These are phyloP conservation scores for Fomitopsis serialis DNA, from an alignment of 768 basidiomycete genomes.

Conservation along the genomic window DNA sequence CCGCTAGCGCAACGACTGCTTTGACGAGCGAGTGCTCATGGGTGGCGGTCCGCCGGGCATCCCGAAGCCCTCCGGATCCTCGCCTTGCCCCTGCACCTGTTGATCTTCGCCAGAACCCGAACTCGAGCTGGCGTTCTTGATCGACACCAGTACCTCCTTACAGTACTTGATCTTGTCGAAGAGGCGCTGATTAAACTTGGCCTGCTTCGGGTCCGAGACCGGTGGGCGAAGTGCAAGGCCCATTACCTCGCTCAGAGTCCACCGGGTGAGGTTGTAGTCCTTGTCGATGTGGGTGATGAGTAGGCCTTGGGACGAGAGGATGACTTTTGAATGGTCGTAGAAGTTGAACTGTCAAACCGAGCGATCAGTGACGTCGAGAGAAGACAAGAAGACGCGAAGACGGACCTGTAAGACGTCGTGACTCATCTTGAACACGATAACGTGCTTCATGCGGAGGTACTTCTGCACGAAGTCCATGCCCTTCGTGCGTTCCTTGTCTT, in stretches of 20 bases:
- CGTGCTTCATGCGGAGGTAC: slow-evolving; percentile 94
- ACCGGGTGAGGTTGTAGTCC: slow-evolving; percentile 71
- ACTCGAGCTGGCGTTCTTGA: slow-evolving; percentile 51
- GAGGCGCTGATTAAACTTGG: slow-evolving; percentile 58
- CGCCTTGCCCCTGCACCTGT: slow-evolving; percentile 12
- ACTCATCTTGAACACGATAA: slow-evolving; percentile 94
- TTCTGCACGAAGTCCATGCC: slow-evolving; percentile 97
- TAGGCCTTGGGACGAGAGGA: slow-evolving; percentile 77
- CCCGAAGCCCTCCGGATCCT: slow-evolving; percentile 1
- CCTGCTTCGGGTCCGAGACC: slow-evolving; percentile 43
- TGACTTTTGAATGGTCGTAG: slow-evolving; percentile 93
- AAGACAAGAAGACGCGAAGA: not conserved
- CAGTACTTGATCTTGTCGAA: slow-evolving; percentile 83
- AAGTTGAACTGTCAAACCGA: slow-evolving; percentile 80
- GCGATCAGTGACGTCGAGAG: slow-evolving; percentile 3
- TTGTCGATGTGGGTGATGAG: slow-evolving; percentile 90
- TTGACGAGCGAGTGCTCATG: slow-evolving; percentile 13
- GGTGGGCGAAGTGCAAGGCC: slow-evolving; percentile 39
- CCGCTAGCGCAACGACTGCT: slow-evolving; percentile 13
- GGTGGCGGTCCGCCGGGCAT: not conserved
- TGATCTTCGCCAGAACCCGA: slow-evolving; percentile 15
- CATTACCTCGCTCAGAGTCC: slow-evolving; percentile 70
- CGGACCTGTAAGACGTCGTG: slow-evolving; percentile 92
- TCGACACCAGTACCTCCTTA: slow-evolving; percentile 76
- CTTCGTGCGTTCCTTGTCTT: slow-evolving; percentile 57